Evolutionary conservation across 2,329 filamentous ascomycete genomes (phyloP).

Genomic region (Cladophialophora bantiana): DNA sequence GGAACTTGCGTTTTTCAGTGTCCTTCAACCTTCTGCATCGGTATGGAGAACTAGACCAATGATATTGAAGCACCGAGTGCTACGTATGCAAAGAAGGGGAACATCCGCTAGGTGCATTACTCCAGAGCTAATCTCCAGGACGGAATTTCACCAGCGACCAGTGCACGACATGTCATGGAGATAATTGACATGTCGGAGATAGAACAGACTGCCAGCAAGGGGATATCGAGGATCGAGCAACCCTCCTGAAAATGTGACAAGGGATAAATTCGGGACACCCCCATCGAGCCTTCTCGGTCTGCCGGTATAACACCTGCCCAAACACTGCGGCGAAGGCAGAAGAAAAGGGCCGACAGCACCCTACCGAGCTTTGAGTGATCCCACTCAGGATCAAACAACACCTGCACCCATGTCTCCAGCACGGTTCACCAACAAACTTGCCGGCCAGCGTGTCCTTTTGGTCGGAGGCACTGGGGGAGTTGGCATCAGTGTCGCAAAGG

Average conservation of each 20-base stretch:
- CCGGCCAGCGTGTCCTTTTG: constrained; percentile 57
- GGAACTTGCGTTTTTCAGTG: background rate
- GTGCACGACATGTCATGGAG: background rate
- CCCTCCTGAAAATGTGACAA: background rate
- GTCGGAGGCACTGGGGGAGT: constrained; percentile 71
- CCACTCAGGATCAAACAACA: background rate
- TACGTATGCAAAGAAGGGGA: background rate
- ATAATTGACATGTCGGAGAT: constrained; percentile 1
- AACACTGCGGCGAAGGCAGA: background rate
- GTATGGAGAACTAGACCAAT: background rate
- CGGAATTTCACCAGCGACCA: background rate
- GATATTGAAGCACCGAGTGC: background rate
- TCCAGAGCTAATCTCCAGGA: background rate
- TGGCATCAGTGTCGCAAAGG: constrained; percentile 67
- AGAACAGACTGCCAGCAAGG: background rate
- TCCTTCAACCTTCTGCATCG: background rate
- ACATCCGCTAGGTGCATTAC: background rate
- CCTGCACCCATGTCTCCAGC: constrained; percentile 41
- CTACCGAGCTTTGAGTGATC: background rate
- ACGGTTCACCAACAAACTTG: constrained; percentile 43
- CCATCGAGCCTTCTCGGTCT: constrained; percentile 4
- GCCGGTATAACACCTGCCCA: background rate
- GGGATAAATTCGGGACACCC: background rate
- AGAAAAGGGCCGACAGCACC: background rate
- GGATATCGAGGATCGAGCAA: background rate